These are phyloP conservation scores for Myxozyma melibiosi DNA, from an alignment of 805 yeast species.

Conservation along the genomic window DNA sequence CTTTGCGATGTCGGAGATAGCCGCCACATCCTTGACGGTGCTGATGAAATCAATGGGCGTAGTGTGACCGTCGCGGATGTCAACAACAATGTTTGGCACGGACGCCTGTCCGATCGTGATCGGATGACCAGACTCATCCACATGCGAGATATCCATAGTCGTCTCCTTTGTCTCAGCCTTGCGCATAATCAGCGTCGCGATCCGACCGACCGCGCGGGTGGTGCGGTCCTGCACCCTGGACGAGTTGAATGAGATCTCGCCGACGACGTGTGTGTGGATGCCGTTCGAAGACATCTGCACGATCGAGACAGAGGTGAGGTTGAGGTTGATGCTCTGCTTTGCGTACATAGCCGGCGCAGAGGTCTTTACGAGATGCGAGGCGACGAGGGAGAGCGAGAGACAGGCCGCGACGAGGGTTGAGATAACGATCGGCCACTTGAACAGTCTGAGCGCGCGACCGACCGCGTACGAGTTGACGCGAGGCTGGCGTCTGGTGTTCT, in stretches of 20 bases:
- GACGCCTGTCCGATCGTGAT: slow-evolving; percentile 25
- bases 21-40: slow-evolving; percentile 26
- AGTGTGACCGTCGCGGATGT: slow-evolving; percentile 25
- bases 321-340: slow-evolving; percentile 25
- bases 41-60: slow-evolving; percentile 31
- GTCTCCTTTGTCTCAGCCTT: slow-evolving; percentile 27
- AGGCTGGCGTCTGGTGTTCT: not conserved
- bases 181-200: slow-evolving; percentile 31
- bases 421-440: slow-evolving; percentile 20
- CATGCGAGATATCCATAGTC: slow-evolving; percentile 21
- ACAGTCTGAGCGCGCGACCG: slow-evolving; percentile 8
- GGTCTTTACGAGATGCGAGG: slow-evolving; percentile 10
- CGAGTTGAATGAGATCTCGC: slow-evolving; percentile 29
- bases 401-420: slow-evolving; percentile 4
- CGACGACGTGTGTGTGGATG: slow-evolving; percentile 22
- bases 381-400: slow-evolving; percentile 2
- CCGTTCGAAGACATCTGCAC: slow-evolving; percentile 22
- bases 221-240: slow-evolving; percentile 23
- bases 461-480: not conserved
- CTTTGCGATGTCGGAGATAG: slow-evolving; percentile 26
- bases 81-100: slow-evolving; percentile 32
- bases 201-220: slow-evolving; percentile 25
- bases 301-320: slow-evolving; percentile 22
- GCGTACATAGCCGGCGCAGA: slow-evolving; percentile 26
- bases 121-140: slow-evolving; percentile 12